A percentile compares a stretch with the other conserved stretches of the same genome.
Conservation (phyloP, 768 basidiomycete species). For the Lyophyllum shimeji region DNA sequence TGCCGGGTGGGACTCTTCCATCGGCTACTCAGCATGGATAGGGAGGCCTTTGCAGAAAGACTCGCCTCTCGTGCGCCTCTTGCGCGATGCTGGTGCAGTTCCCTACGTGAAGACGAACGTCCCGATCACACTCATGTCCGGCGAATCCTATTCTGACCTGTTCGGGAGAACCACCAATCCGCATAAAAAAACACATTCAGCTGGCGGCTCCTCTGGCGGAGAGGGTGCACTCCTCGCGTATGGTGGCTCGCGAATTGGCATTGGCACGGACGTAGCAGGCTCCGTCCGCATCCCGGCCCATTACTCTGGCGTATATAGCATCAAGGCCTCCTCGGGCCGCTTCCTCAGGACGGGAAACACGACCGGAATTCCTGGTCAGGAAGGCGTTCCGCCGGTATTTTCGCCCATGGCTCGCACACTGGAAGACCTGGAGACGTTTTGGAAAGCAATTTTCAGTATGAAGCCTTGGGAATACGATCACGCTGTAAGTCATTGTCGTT, state of each 20-base stretch:
- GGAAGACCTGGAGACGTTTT: slow-evolving; percentile 62
- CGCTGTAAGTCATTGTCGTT: slow-evolving; percentile 28
- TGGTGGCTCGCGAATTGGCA: slow-evolving; percentile 58
- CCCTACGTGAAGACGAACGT: slow-evolving; percentile 70
- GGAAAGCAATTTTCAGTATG: slow-evolving; percentile 60
- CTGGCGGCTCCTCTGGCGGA: slow-evolving; percentile 72
- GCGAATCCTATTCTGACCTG: slow-evolving; percentile 55
- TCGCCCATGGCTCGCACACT: slow-evolving; percentile 64
- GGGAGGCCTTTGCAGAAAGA: slow-evolving; percentile 45
- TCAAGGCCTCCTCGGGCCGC: slow-evolving; percentile 51
- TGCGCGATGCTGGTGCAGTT: slow-evolving; percentile 62
- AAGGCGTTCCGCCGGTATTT: slow-evolving; percentile 52
- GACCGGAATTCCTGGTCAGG: slow-evolving; percentile 54
- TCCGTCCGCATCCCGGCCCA: slow-evolving; percentile 67
- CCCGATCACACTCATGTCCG: slow-evolving; percentile 58
- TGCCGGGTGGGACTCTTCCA: slow-evolving; percentile 53
- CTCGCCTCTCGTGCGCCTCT: slow-evolving; percentile 49
- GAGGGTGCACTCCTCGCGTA: slow-evolving; percentile 64
- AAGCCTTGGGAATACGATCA: slow-evolving; percentile 66
- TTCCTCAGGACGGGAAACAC: slow-evolving; percentile 46
- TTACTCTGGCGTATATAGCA: slow-evolving; percentile 60
- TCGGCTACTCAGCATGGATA: slow-evolving; percentile 57
- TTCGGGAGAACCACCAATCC: slow-evolving; percentile 65
- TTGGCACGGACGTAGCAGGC: slow-evolving; percentile 72
- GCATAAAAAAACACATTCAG: slow-evolving; percentile 48